Base-by-base conservation (phyloP, 2,329 filamentous ascomycete genomes). In the Fusarium decemcellulare region DNA sequence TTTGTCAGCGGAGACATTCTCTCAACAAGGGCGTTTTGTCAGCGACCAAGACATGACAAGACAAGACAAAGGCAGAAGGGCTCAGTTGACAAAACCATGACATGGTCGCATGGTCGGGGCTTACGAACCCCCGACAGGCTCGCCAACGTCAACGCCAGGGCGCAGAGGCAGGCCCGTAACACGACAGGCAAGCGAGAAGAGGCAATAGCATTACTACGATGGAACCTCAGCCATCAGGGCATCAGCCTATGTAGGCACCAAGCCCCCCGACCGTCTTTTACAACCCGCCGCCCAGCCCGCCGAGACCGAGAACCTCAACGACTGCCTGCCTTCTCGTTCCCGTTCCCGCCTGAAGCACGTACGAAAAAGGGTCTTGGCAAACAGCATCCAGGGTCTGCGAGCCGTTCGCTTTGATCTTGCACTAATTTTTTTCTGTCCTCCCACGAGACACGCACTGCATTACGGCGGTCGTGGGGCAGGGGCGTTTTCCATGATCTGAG, bases 1-100 rank as follows among this genome's bases (percentile, higher is more conserved):
- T 59, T 70, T 70, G 67, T 68, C 63, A 70, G 67, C 63, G 60
- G 67, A 59, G 52, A 56, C 32, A 44, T 53, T 40, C 36, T 51
- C 48, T 44, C 36, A 54, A 34, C 40, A 54, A 34, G 40, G 50
- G 32, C 48, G 40, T 50, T 50, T 23, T 67, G 63, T 63, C 48
- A 67, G 52, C 36, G 46, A 63, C 4, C 39, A 15, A n/a, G 47
- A 16, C 23, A 50, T 10, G 29, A 48, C 46, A 36, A 29, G 46
- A 48, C 46, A 34, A 10, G 30, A 50, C 46, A 48, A n/a, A n/a
- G 14, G 32, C 46, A 32, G 34, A 47, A 44, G 48, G 52, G 56
- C 52, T 58, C 50, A 39, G 48, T 67, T 54, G 39, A 44, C 30
- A 30, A 46, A 32, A 52, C 12, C 12, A 23, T 39, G 67, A 58